Percentiles rank a stretch among this genome's conserved stretches.
phyloP scores from a whole-genome alignment of 768 basidiomycete genomes.

The Naganishia vishniacii region DNA sequence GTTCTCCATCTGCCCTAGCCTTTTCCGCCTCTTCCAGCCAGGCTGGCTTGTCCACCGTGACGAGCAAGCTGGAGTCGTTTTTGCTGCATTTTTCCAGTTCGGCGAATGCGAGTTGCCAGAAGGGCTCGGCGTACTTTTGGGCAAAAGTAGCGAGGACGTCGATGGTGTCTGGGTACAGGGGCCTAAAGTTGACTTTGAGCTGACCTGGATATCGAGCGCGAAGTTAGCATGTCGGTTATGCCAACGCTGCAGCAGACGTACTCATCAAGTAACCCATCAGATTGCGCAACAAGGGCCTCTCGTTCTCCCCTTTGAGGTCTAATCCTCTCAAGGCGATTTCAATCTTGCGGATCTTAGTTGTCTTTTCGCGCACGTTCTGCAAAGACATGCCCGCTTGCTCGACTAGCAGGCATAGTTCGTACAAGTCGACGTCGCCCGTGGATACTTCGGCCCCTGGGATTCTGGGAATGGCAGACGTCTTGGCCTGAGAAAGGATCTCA shows the following conservation, averaged over 20 bases:
- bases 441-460: not conserved
- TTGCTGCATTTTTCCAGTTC: constrained; percentile 54
- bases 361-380: constrained; percentile 76
- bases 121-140: constrained; percentile 59
- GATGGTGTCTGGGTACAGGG: constrained; percentile 78
- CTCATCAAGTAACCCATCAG: constrained; percentile 69
- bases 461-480: constrained; percentile 10
- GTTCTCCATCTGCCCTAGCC: constrained; percentile 30
- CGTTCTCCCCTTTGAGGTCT: constrained; percentile 50
- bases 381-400: constrained; percentile 75
- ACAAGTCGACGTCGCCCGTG: constrained; percentile 27
- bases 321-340: constrained; percentile 54
- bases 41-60: constrained; percentile 26
- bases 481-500: constrained; percentile 36
- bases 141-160: constrained; percentile 59
- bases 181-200: constrained; percentile 86
- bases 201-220: constrained; percentile 60
- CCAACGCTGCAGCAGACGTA: constrained; percentile 43
- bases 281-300: constrained; percentile 57
- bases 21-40: constrained; percentile 28
- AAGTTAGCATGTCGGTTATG: not conserved
- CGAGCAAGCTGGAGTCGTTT: constrained; percentile 26
- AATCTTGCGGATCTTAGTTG: constrained; percentile 57
- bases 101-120: constrained; percentile 67
- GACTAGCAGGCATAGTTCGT: constrained; percentile 59